phyloP scores from a whole-genome alignment of 768 basidiomycete species.

The Hygrocybe coccinea region DNA sequence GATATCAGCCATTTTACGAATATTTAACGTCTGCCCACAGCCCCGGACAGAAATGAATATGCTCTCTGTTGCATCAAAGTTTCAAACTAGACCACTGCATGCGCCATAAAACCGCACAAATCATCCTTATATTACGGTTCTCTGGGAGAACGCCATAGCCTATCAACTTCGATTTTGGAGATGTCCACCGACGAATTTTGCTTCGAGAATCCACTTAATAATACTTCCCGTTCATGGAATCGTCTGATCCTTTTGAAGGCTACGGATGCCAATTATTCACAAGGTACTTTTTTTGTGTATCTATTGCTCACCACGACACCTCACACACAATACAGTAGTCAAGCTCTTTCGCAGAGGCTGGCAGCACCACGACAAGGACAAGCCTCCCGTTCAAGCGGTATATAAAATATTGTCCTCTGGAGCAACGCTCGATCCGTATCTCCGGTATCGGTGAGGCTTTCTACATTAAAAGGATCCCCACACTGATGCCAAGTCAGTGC shows the following conservation, averaged over 20 bases:
- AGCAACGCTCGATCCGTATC: slow-evolving; percentile 40
- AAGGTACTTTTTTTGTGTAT: slow-evolving; percentile 29
- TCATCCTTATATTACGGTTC: background rate
- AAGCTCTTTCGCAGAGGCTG: slow-evolving; percentile 49
- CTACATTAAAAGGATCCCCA: background rate
- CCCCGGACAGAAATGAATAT: too few species aligned
- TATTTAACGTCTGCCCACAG: too few species aligned
- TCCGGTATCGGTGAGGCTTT: slow-evolving; percentile 30
- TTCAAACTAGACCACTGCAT: background rate
- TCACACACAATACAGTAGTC: slow-evolving; percentile 35
- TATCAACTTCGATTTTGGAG: background rate
- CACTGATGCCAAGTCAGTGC: slow-evolving; percentile 20
- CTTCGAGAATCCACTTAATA: slow-evolving; percentile 41
- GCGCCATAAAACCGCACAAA: background rate
- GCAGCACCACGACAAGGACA: slow-evolving; percentile 50
- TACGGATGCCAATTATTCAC: slow-evolving; percentile 32
- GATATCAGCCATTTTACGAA: too few species aligned
- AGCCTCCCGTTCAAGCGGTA: slow-evolving; percentile 44
- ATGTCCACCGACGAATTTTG: slow-evolving; percentile 36
- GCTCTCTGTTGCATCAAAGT: too few species aligned
- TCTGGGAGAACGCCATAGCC: background rate
- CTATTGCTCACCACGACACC: too few species aligned
- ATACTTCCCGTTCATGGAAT: slow-evolving; percentile 32
- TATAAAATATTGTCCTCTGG: slow-evolving; percentile 50
- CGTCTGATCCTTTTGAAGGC: slow-evolving; percentile 40